These are phyloP conservation scores for Nitzschia sp. DNA, from an alignment of 108 stramenopile species.

Conservation along the genomic window DNA sequence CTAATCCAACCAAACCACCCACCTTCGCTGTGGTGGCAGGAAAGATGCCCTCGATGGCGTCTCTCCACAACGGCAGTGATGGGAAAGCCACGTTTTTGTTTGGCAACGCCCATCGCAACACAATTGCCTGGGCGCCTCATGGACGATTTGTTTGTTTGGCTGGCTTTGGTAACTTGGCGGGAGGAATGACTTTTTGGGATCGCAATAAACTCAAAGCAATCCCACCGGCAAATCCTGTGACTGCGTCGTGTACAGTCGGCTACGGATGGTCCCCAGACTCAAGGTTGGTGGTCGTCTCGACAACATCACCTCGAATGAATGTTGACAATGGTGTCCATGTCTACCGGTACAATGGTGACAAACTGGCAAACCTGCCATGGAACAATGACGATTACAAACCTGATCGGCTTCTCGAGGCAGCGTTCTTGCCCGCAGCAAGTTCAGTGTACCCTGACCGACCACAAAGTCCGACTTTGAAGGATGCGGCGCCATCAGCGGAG, in stretches of 20 bases:
- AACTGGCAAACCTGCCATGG: constrained; percentile 68
- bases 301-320: constrained; percentile 97
- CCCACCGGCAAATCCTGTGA: constrained; percentile 49
- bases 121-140: constrained; percentile 86
- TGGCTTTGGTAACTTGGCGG: constrained; percentile 87
- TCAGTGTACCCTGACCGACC: constrained; percentile 85
- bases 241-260: constrained; percentile 56
- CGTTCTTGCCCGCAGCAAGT: constrained; percentile 60
- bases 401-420: constrained; percentile 65
- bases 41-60: constrained; percentile 87
- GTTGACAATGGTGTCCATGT: constrained; percentile 94
- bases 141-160: constrained; percentile 88
- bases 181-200: constrained; percentile 98
- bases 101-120: constrained; percentile 93
- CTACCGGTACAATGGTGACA: constrained; percentile 83
- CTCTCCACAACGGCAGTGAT: constrained; percentile 88
- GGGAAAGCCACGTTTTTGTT: constrained; percentile 93
- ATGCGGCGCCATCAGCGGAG: constrained; percentile 34
- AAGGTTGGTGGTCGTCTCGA: constrained; percentile 86
- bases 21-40: constrained; percentile 91
- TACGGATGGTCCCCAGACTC: constrained; percentile 95
- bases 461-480: constrained; percentile 69
- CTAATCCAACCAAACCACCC: constrained; percentile 71
- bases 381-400: constrained; percentile 73
- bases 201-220: constrained; percentile 82